Percentiles rank a stretch among this genome's conserved stretches.
Conservation (phyloP, 1,284 basidiomycete genomes). For the Boletus albobrunnescens region DNA sequence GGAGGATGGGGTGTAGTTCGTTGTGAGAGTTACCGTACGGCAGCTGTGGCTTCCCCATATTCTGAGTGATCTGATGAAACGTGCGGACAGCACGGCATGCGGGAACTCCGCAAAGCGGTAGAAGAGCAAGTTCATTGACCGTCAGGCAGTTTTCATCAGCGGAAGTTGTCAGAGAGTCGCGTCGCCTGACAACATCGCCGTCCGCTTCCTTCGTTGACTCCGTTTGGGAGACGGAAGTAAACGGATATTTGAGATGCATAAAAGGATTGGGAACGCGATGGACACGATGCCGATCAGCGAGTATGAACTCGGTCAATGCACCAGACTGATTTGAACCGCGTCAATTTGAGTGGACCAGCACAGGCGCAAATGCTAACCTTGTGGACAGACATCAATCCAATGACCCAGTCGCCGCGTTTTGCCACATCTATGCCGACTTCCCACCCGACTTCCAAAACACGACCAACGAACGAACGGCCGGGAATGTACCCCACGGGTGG, state of each 20-base stretch:
- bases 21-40: constrained; percentile 27
- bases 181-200: constrained; percentile 12
- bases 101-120: constrained; percentile 72
- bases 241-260: constrained; percentile 20
- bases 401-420: constrained; percentile 77
- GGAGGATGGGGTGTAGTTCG: constrained; percentile 27
- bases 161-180: constrained; percentile 7
- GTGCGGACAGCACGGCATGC: constrained; percentile 76
- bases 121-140: constrained; percentile 74
- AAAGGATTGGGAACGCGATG: constrained; percentile 64
- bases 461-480: constrained; percentile 78
- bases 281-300: constrained; percentile 74
- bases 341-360: constrained; percentile 9
- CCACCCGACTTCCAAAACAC: constrained; percentile 75
- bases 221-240: constrained; percentile 5
- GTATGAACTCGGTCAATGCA: constrained; percentile 78
- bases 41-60: constrained; percentile 26
- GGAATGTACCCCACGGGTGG: constrained; percentile 68
- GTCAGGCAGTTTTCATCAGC: constrained; percentile 35
- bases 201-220: constrained; percentile 8
- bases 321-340: constrained; percentile 52
- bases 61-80: constrained; percentile 35
- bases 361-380: constrained; percentile 53
- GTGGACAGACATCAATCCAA: constrained; percentile 70
- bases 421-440: constrained; percentile 66